Conservation (phyloP, 2,329 filamentous ascomycete species). For the Sordariomycetes sp. region DNA sequence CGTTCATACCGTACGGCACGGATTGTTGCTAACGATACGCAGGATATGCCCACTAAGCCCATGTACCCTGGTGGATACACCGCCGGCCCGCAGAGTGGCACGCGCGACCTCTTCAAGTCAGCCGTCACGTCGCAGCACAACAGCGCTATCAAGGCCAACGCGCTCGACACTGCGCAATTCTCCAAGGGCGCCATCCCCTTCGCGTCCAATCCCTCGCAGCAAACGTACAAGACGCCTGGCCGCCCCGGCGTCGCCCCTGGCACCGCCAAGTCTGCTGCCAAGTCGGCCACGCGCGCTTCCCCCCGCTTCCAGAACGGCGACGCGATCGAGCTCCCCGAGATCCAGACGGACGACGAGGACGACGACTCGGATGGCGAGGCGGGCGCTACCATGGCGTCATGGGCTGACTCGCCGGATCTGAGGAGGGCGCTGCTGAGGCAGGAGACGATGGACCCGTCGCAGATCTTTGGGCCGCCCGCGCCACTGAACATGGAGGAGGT, state of each 20-base stretch:
- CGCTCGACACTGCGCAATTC: constrained; percentile 75
- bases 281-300: constrained; percentile 54
- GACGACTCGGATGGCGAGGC: constrained; percentile 56
- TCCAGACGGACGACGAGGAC: constrained; percentile 87
- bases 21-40: constrained; percentile 11
- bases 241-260: constrained; percentile 29
- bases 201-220: constrained; percentile 51
- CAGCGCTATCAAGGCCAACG: constrained; percentile 51
- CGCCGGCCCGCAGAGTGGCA: constrained; percentile 31
- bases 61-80: constrained; percentile 42
- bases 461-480: constrained; percentile 78
- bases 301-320: constrained; percentile 84
- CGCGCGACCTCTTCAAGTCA: constrained; percentile 50
- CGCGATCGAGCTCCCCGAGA: constrained; percentile 83
- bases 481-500: constrained; percentile 94
- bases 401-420: constrained; percentile 82
- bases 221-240: constrained; percentile 58
- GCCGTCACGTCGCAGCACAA: constrained; percentile 55
- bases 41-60: constrained; percentile 50
- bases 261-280: constrained; percentile 41
- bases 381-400: constrained; percentile 41
- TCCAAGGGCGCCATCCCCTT: constrained; percentile 86
- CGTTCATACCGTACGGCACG: neutral
- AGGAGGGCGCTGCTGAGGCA: constrained; percentile 64
- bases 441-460: constrained; percentile 71